Conservation (phyloP, 2,329 filamentous ascomycete genomes). For the Phaeosphaeria sp. region DNA sequence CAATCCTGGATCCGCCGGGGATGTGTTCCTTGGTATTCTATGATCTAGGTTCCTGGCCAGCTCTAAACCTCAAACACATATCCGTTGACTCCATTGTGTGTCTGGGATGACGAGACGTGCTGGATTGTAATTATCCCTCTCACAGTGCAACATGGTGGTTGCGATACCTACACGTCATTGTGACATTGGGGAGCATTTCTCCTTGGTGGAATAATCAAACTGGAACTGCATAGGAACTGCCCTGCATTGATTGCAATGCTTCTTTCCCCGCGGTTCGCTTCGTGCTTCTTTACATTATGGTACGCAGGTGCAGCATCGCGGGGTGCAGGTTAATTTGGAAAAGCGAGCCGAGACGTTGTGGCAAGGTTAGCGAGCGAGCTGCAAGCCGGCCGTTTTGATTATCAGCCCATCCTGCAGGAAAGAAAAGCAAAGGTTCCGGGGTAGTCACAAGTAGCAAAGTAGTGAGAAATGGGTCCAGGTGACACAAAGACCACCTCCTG, state of each 20-base stretch:
- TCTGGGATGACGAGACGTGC: background rate
- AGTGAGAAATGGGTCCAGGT: slow-evolving; percentile 1
- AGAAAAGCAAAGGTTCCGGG: background rate
- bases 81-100: background rate
- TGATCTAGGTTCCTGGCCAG: background rate
- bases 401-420: background rate
- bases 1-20: background rate
- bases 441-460: background rate
- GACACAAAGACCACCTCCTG: background rate
- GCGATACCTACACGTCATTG: background rate
- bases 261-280: slow-evolving; percentile 6
- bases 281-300: background rate
- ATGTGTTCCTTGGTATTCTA: background rate
- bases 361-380: background rate
- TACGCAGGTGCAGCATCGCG: slow-evolving; percentile 1
- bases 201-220: slow-evolving; percentile 1
- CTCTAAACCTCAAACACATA: background rate
- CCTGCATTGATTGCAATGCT: slow-evolving; percentile 4
- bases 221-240: background rate
- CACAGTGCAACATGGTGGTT: background rate
- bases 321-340: slow-evolving; percentile 3
- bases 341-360: background rate
- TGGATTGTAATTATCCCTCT: background rate
- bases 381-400: background rate
- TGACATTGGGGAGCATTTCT: background rate